Evolutionary conservation across 2,329 filamentous ascomycete species (phyloP).

Genomic region (Cladorrhinum sp.): DNA sequence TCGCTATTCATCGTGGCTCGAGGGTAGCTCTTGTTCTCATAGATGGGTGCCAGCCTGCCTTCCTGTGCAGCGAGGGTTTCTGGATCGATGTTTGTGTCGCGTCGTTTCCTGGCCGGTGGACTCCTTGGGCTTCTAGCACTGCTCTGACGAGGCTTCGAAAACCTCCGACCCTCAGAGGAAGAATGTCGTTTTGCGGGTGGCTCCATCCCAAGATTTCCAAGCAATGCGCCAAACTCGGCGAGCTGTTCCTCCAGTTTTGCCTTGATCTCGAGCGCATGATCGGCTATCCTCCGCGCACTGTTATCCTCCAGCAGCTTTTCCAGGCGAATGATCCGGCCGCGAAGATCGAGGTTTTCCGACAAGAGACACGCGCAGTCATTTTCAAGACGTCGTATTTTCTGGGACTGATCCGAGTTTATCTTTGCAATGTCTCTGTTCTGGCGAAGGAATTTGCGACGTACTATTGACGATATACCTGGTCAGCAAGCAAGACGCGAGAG

Average conservation of each 20-base stretch:
- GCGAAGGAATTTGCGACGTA: constrained; percentile 74
- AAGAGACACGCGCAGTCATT: constrained; percentile 71
- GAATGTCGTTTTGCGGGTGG: constrained; percentile 51
- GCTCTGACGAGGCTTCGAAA: constrained; percentile 33
- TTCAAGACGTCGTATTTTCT: constrained; percentile 73
- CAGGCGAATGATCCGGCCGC: constrained; percentile 66
- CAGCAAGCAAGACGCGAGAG: constrained; percentile 16
- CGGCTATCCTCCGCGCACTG: constrained; percentile 56
- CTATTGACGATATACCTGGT: constrained; percentile 39
- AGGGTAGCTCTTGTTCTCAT: constrained; percentile 66
- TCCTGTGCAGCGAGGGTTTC: constrained; percentile 51
- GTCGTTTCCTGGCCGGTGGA: constrained; percentile 51
- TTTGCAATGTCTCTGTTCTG: constrained; percentile 83
- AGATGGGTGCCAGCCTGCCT: constrained; percentile 62
- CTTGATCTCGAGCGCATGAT: constrained; percentile 68
- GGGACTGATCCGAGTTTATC: constrained; percentile 72
- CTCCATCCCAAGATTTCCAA: constrained; percentile 63
- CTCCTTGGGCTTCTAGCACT: constrained; percentile 45
- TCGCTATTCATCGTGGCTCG: constrained; percentile 62
- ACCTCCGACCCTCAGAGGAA: constrained; percentile 40
- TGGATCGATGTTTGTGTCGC: constrained; percentile 54
- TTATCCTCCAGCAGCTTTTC: constrained; percentile 65
- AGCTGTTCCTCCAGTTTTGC: constrained; percentile 70
- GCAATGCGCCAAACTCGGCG: constrained; percentile 63
- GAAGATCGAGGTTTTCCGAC: constrained; percentile 74